These are phyloP conservation scores for Comarum palustre DNA, from an alignment of 306 rosid genomes.

Conservation along the genomic window DNA sequence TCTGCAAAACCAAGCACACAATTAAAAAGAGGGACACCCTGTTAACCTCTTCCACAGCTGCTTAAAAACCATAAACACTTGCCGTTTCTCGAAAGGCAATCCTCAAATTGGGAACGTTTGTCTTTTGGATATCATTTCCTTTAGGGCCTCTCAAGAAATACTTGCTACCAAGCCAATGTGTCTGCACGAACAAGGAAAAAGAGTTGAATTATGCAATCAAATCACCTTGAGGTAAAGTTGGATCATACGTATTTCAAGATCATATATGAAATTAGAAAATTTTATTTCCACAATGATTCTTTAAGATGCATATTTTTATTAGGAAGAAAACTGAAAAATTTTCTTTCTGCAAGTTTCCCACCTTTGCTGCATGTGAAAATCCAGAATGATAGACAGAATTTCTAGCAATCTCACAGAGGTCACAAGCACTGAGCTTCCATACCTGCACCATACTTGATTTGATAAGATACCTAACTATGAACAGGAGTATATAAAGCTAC, in stretches of 20 bases:
- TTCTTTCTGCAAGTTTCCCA: conserved; percentile 15
- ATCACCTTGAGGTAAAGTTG: neutral
- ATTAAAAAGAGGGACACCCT: neutral
- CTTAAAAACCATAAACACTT: conserved; percentile 11
- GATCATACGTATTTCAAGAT: neutral
- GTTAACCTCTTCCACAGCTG: neutral
- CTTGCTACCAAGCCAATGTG: conserved; percentile 73
- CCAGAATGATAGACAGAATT: conserved; percentile 92
- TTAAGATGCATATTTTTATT: neutral
- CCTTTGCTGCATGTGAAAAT: conserved; percentile 76
- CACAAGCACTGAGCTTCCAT: conserved; percentile 86
- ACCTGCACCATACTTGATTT: conserved; percentile 41
- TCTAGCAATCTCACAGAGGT: conserved; percentile 79
- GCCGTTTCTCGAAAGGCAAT: conserved; percentile 59
- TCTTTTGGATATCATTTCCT: conserved; percentile 77
- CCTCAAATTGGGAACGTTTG: conserved; percentile 70
- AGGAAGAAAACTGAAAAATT: neutral
- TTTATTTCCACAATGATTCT: neutral
- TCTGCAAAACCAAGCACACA: conserved; percentile 45
- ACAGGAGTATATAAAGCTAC: neutral
- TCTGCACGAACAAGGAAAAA: conserved; percentile 33
- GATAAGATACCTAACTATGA: neutral
- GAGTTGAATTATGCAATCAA: neutral
- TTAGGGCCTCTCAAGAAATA: conserved; percentile 64
- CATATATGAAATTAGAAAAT: neutral